Percentiles rank a stretch among this genome's conserved stretches.
Conservation (phyloP, 257 asterid species). For the Coffea eugenioides region DNA sequence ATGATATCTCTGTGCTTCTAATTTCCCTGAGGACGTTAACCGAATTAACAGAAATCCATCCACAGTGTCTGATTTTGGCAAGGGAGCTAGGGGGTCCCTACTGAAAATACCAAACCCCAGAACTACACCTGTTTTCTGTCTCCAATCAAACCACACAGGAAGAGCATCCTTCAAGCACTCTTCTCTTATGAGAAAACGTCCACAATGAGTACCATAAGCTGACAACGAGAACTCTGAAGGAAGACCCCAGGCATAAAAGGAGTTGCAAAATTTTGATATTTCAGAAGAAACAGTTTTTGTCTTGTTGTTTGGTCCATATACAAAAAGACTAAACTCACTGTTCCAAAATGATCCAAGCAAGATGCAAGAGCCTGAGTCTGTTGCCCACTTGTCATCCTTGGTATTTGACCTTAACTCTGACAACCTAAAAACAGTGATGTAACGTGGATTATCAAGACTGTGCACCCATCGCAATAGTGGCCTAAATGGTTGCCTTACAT, state of each 20-base stretch:
- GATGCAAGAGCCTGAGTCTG: slow-evolving; percentile 73
- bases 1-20: slow-evolving; percentile 62
- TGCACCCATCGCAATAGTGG: slow-evolving; percentile 71
- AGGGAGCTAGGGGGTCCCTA: slow-evolving; percentile 29
- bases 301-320: slow-evolving; percentile 55
- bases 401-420: slow-evolving; percentile 55
- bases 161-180: slow-evolving; percentile 48
- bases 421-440: slow-evolving; percentile 46
- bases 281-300: slow-evolving; percentile 28
- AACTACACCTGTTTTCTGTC: slow-evolving; percentile 57
- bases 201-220: slow-evolving; percentile 52
- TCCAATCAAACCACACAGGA: slow-evolving; percentile 79
- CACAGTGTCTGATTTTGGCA: slow-evolving; percentile 31
- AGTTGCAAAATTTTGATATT: slow-evolving; percentile 42
- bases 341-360: slow-evolving; percentile 88
- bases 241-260: slow-evolving; percentile 60
- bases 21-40: slow-evolving; percentile 67
- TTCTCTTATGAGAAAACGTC: slow-evolving; percentile 51
- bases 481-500: slow-evolving; percentile 54
- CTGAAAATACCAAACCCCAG: slow-evolving; percentile 67
- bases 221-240: slow-evolving; percentile 49
- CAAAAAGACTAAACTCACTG: slow-evolving; percentile 53
- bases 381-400: slow-evolving; percentile 45
- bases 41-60: slow-evolving; percentile 62
- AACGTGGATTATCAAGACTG: slow-evolving; percentile 49